Percentiles rank a stretch among this genome's conserved stretches.
phyloP scores from a whole-genome alignment of 2,329 filamentous ascomycete species.

The Aspergillus ochraceoroseus region DNA sequence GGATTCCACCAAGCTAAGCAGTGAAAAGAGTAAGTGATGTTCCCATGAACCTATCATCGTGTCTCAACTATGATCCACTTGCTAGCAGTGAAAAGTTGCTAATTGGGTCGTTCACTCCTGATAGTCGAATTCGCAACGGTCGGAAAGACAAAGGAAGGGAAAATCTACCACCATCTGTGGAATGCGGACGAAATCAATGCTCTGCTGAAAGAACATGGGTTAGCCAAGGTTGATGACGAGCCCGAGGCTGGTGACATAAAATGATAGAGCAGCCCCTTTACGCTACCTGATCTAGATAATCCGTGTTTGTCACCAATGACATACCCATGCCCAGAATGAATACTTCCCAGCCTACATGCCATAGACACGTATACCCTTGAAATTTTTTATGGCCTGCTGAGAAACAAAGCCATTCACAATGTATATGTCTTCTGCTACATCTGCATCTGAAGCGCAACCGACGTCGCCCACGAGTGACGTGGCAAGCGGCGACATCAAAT shows the following conservation, averaged over 20 bases:
- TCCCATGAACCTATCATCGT: neutral
- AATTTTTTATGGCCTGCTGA: conserved; percentile 5
- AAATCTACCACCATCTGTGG: conserved; percentile 98
- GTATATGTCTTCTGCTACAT: conserved; percentile 12
- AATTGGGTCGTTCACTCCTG: conserved; percentile 14
- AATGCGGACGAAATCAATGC: conserved; percentile 92
- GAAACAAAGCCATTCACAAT: conserved; percentile 12
- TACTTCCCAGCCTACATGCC: conserved; percentile 5
- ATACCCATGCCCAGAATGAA: conserved; percentile 3
- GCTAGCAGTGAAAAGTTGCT: no score
- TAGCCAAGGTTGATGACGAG: conserved; percentile 75
- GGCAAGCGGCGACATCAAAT: conserved; percentile 26
- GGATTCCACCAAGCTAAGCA: conserved; percentile 98
- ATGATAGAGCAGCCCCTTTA: conserved; percentile 25
- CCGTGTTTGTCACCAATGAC: conserved; percentile 17
- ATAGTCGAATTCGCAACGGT: conserved; percentile 97
- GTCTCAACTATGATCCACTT: no score
- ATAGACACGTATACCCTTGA: conserved; percentile 14
- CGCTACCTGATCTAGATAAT: conserved; percentile 31
- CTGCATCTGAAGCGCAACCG: conserved; percentile 25
- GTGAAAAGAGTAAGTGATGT: conserved; percentile 81
- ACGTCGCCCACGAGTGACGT: conserved; percentile 32
- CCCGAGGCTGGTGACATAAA: conserved; percentile 53
- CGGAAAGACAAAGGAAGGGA: conserved; percentile 87
- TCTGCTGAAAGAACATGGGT: conserved; percentile 87